Percentiles rank a stretch among this genome's conserved stretches.
Evolutionary conservation across 1,284 basidiomycete genomes (phyloP).

Genomic region (Sparassis latifolia): DNA sequence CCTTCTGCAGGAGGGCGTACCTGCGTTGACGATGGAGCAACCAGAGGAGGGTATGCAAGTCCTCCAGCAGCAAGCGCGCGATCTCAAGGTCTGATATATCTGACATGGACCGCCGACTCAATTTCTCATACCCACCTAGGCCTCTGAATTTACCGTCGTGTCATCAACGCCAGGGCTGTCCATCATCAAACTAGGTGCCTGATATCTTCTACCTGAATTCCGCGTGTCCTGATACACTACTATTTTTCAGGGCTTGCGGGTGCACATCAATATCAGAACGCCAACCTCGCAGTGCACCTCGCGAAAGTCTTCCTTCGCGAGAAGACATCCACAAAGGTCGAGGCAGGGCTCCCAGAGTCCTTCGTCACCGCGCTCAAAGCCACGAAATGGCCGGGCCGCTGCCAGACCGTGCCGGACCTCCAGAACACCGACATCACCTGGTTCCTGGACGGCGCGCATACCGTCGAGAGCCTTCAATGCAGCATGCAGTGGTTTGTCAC

Average conservation of each 20-base stretch:
- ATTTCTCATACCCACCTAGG: slow-evolving; percentile 8
- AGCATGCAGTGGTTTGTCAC: slow-evolving; percentile 85
- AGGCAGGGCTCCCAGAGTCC: slow-evolving; percentile 37
- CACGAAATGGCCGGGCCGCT: slow-evolving; percentile 94
- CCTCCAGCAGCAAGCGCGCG: slow-evolving; percentile 59
- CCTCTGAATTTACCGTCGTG: slow-evolving; percentile 55
- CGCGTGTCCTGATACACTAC: not conserved
- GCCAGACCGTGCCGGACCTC: slow-evolving; percentile 76
- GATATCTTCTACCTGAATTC: not conserved
- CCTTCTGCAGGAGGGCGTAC: slow-evolving; percentile 58
- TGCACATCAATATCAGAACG: slow-evolving; percentile 87
- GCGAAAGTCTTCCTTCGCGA: slow-evolving; percentile 62
- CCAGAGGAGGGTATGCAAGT: slow-evolving; percentile 63
- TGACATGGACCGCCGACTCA: not conserved
- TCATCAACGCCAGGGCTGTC: slow-evolving; percentile 41
- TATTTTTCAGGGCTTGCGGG: slow-evolving; percentile 69
- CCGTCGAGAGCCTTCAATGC: slow-evolving; percentile 81
- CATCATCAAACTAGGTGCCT: slow-evolving; percentile 58
- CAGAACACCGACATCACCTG: slow-evolving; percentile 51
- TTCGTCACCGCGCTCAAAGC: slow-evolving; percentile 62
- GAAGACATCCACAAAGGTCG: slow-evolving; percentile 23
- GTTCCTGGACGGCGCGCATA: slow-evolving; percentile 97
- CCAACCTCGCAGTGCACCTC: slow-evolving; percentile 79
- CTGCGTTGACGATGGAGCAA: slow-evolving; percentile 82
- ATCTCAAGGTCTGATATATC: slow-evolving; percentile 18